phyloP scores from a whole-genome alignment of 768 basidiomycete species.

The Mycena galericulata region DNA sequence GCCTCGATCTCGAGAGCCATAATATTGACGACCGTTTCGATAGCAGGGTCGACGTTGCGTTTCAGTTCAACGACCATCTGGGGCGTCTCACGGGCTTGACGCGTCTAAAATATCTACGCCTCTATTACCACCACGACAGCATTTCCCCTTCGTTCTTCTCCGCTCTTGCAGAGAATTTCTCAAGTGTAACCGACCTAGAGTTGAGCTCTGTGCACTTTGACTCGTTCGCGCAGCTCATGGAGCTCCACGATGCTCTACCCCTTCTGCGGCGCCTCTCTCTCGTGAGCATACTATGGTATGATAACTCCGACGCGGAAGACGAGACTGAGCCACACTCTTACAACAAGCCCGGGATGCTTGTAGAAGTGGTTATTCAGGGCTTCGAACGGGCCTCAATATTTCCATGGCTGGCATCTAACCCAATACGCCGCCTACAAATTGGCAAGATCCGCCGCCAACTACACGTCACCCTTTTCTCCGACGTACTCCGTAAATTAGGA shows the following conservation, averaged over 20 bases:
- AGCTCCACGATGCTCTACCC: not conserved
- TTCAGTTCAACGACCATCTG: constrained; percentile 22
- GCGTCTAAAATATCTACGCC: constrained; percentile 1
- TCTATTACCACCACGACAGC: constrained; percentile 1
- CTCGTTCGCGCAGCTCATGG: constrained; percentile 5
- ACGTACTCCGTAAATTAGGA: not conserved
- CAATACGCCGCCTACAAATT: constrained; percentile 15
- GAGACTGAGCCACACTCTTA: not conserved
- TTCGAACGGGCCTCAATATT: not conserved
- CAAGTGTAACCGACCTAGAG: constrained; percentile 8
- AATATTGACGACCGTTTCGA: not conserved
- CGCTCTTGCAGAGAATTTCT: constrained; percentile 1
- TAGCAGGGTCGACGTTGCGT: not conserved
- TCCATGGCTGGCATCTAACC: not conserved
- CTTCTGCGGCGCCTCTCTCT: constrained; percentile 13
- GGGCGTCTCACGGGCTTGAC: constrained; percentile 1
- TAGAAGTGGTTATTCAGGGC: not conserved
- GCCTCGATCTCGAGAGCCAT: constrained; percentile 20
- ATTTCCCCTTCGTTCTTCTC: not conserved
- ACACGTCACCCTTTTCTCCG: not conserved
- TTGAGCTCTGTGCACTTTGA: constrained; percentile 1
- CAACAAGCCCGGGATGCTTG: not conserved
- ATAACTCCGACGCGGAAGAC: not conserved
- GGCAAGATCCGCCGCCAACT: not conserved
- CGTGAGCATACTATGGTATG: not conserved